Evolutionary conservation across 495 filamentous ascomycete genomes (phyloP), one percentile per base, ranked within the genome.

Genomic region (Penicillium turbatum): DNA sequence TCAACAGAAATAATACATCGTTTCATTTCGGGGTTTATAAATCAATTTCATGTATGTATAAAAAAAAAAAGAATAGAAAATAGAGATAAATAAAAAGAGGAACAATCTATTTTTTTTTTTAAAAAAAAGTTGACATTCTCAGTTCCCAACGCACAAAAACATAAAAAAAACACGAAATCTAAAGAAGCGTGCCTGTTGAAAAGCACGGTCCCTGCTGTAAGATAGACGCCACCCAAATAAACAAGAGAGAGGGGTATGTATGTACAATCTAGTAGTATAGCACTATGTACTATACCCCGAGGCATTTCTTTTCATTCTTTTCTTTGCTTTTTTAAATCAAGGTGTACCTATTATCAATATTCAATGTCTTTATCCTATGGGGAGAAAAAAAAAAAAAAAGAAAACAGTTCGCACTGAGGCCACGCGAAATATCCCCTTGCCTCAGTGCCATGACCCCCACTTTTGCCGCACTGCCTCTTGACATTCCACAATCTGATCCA

Each of bases 381-480:
- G n/a, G n/a, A n/a, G n/a, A n/a, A n/a, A n/a, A n/a, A n/a, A 45
- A 31, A n/a, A 19, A 27, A n/a, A 38, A 13, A 45, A 7, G n/a
- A 26, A 26, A 27, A 8, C 3, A 10, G 1, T 49, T 36, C 34
- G 19, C 13, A 21, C 15, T 21, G 27, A 26, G 37, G 30, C 48
- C 48, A 51, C 48, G 48, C 48, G 48, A 51, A 51, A 38, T 39
- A 24, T 26, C 26, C 48, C 48, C 48, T 51, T 51, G 38, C 48
- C 15, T 51, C 6, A 40, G 27, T 41, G 36, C 26, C 24, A 15
- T 39, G 21, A 7, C 39, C 24, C 42, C 42, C 42, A 34, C 30
- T 47, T 35, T 35, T 35, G 10, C 6, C 29, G 12, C 29, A 34
- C 16, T n/a, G 43, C 43, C 43, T 46, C 19, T 31, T 0, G 30